phyloP scores from a whole-genome alignment of 176 grass and related monocot genomes.

The Carex parvula region DNA sequence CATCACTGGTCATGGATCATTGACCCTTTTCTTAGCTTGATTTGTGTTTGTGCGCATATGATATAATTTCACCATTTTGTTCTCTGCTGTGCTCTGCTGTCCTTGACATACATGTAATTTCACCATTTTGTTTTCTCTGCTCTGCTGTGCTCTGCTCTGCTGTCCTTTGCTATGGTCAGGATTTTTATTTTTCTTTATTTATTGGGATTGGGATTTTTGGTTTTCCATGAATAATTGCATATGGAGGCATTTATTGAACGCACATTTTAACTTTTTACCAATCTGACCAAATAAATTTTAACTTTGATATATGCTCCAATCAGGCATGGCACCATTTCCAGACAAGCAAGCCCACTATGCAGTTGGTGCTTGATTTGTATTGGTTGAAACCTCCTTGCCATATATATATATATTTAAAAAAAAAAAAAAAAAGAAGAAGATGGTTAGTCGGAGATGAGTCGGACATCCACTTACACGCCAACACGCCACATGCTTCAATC shows the following conservation, averaged over 20 bases:
- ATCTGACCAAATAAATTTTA: neutral
- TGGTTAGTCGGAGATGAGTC: conserved; percentile 28
- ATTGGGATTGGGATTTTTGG: conserved; percentile 18
- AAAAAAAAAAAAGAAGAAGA: too few species aligned
- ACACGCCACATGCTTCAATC: conserved; percentile 12
- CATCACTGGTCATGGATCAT: conserved; percentile 17
- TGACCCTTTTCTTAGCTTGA: conserved; percentile 20
- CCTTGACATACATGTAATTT: neutral
- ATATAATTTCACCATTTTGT: conserved; percentile 11
- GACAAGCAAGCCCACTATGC: conserved; percentile 16
- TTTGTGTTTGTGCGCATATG: conserved; percentile 6
- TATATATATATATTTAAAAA: neutral
- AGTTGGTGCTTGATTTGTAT: conserved; percentile 9
- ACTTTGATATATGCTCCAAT: conserved; percentile 26
- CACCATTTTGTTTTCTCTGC: neutral
- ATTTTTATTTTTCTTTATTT: neutral
- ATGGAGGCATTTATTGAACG: conserved; percentile 11
- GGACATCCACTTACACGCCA: conserved; percentile 35
- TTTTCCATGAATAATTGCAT: conserved; percentile 6
- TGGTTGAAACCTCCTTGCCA: conserved; percentile 1
- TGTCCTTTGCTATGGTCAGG: neutral
- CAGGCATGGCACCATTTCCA: conserved; percentile 21
- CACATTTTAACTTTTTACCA: neutral
- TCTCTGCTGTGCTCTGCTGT: too few species aligned
- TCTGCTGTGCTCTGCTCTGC: neutral